Percentiles rank a stretch among this genome's conserved stretches.
phyloP scores from a whole-genome alignment of 768 basidiomycete genomes.

The Trametes punicea region DNA sequence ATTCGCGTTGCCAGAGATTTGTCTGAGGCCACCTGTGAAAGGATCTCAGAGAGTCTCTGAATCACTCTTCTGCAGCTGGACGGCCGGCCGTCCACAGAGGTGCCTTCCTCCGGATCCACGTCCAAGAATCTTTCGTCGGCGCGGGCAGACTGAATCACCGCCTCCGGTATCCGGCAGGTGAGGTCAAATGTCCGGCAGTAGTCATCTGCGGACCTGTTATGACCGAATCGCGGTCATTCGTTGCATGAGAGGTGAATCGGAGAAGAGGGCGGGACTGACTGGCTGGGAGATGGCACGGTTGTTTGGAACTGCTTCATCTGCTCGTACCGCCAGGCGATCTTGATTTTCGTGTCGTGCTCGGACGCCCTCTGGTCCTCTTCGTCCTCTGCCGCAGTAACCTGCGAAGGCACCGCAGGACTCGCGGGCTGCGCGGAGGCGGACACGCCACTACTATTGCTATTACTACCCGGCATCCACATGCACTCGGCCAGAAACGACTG shows the following conservation, averaged over 20 bases:
- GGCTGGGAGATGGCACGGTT: conserved; percentile 52
- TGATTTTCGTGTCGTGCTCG: conserved; percentile 60
- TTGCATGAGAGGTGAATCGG: conserved; percentile 3
- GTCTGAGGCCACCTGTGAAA: conserved; percentile 2
- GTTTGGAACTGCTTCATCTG: conserved; percentile 91
- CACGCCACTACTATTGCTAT: too few species aligned
- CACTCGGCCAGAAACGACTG: conserved; percentile 60
- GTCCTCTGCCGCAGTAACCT: conserved; percentile 38
- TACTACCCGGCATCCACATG: conserved; percentile 70
- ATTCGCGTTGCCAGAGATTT: conserved; percentile 44
- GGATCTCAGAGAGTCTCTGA: conserved; percentile 5
- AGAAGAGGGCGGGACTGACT: conserved; percentile 39
- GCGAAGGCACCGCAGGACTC: not conserved
- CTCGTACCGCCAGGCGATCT: conserved; percentile 98
- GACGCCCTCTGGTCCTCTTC: conserved; percentile 32
- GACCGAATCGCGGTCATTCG: not conserved
- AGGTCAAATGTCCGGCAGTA: conserved; percentile 76
- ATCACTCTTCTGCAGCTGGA: conserved; percentile 14
- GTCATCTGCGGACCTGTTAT: conserved; percentile 47
- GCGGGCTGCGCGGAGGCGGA: conserved; percentile 1
- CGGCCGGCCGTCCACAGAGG: conserved; percentile 15
- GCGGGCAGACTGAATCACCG: conserved; percentile 44
- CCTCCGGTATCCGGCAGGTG: conserved; percentile 53
- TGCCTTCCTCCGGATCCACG: conserved; percentile 17
- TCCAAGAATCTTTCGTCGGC: conserved; percentile 37